Conservation (phyloP, 129 eudicot genomes). For the Flaveria trinervia region DNA sequence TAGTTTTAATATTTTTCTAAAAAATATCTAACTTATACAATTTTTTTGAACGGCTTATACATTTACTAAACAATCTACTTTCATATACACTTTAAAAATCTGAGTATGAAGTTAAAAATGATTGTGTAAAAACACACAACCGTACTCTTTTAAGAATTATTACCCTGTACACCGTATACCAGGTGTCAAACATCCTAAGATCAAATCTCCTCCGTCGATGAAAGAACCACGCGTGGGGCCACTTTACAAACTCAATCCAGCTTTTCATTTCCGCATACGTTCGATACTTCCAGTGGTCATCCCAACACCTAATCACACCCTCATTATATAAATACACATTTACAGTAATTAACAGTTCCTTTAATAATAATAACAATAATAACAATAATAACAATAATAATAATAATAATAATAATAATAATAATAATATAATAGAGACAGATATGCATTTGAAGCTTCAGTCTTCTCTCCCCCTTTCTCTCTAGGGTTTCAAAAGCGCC, state of each 20-base stretch:
- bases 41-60: too few relatives aligned
- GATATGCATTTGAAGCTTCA: constrained; percentile 32
- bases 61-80: not conserved
- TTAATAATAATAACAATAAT: not conserved
- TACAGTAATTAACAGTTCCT: constrained; percentile 25
- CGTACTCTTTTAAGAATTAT: constrained; percentile 12
- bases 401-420: not conserved
- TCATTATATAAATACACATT: not conserved
- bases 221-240: constrained; percentile 14
- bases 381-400: too few relatives aligned
- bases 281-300: constrained; percentile 25
- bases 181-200: constrained; percentile 19
- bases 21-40: too few relatives aligned
- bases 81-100: not conserved
- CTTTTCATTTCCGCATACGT: constrained; percentile 5
- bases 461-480: constrained; percentile 38
- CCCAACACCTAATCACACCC: constrained; percentile 33
- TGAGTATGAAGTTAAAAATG: constrained; percentile 1
- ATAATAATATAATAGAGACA: constrained; percentile 23
- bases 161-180: constrained; percentile 3
- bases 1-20: not conserved
- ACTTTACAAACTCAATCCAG: not conserved
- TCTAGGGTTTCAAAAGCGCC: constrained; percentile 88
- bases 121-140: not conserved
- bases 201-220: constrained; percentile 24